Percentiles rank a stretch among this genome's conserved stretches.
phyloP scores from a whole-genome alignment of 345 rosid genomes.

The Mallotus nudiflorus region DNA sequence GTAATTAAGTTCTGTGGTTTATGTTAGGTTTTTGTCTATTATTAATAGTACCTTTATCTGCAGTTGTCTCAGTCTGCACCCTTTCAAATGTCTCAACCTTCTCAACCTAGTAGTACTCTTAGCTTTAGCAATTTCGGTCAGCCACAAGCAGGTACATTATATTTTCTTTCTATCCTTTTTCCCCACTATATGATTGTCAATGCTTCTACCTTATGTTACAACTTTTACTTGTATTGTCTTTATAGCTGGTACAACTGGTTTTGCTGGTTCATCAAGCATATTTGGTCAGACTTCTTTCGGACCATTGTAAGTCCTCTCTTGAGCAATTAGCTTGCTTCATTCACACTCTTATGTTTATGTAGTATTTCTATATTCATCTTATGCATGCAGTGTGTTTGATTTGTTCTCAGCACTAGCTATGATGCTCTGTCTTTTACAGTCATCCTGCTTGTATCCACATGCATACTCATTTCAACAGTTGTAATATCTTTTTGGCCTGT shows the following conservation, averaged over 20 bases:
- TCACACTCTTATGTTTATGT: neutral
- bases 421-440: neutral
- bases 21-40: conserved; percentile 6
- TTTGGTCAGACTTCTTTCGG: conserved; percentile 53
- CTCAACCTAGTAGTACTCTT: conserved; percentile 51
- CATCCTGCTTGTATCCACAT: neutral
- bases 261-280: conserved; percentile 46
- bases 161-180: neutral
- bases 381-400: neutral
- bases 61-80: conserved; percentile 48
- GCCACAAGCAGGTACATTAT: conserved; percentile 51
- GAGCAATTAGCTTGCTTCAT: neutral
- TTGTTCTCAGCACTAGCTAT: neutral
- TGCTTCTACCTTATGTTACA: conserved; percentile 11
- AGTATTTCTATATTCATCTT: neutral
- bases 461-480: neutral
- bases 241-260: conserved; percentile 45
- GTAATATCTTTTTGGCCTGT: neutral
- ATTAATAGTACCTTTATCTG: conserved; percentile 15
- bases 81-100: conserved; percentile 52
- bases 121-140: conserved; percentile 54
- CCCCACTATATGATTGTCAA: conserved; percentile 8
- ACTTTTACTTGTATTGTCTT: conserved; percentile 13
- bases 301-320: conserved; percentile 48
- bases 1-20: too few relatives aligned